These are phyloP conservation scores for Entonaema liquescens DNA, from an alignment of 495 filamentous ascomycete species.

Conservation along the genomic window DNA sequence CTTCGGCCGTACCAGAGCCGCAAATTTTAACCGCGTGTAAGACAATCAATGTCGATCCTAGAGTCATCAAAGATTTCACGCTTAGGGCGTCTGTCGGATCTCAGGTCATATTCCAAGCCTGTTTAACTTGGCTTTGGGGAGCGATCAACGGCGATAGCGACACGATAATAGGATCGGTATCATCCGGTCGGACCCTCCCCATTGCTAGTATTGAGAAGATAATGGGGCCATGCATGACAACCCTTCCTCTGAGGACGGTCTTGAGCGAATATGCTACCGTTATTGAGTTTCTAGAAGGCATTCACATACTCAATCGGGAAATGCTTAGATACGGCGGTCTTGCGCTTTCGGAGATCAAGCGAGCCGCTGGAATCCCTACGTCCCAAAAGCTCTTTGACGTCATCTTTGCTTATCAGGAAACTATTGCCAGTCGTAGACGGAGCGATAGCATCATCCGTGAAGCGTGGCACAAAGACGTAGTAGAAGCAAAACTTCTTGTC, in stretches of 20 bases:
- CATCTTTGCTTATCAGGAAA: conserved; percentile 81
- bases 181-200: conserved; percentile 76
- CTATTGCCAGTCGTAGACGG: conserved; percentile 53
- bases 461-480: conserved; percentile 65
- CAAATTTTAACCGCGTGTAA: conserved; percentile 21
- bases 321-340: conserved; percentile 65
- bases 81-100: conserved; percentile 45
- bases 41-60: conserved; percentile 40
- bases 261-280: conserved; percentile 56
- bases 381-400: conserved; percentile 69
- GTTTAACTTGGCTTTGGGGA: conserved; percentile 70
- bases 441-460: conserved; percentile 51
- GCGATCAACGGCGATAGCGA: conserved; percentile 70
- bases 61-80: conserved; percentile 31
- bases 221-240: conserved; percentile 75
- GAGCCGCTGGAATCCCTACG: conserved; percentile 57
- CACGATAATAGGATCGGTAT: conserved; percentile 76
- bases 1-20: conserved; percentile 17
- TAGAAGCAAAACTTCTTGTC: conserved; percentile 77
- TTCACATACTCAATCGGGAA: conserved; percentile 69
- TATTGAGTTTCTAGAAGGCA: conserved; percentile 63
- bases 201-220: conserved; percentile 72
- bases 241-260: conserved; percentile 71
- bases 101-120: conserved; percentile 76
- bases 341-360: conserved; percentile 73